Evolutionary conservation across 2,329 filamentous ascomycete species (phyloP).

Genomic region (Alternaria infectoria): DNA sequence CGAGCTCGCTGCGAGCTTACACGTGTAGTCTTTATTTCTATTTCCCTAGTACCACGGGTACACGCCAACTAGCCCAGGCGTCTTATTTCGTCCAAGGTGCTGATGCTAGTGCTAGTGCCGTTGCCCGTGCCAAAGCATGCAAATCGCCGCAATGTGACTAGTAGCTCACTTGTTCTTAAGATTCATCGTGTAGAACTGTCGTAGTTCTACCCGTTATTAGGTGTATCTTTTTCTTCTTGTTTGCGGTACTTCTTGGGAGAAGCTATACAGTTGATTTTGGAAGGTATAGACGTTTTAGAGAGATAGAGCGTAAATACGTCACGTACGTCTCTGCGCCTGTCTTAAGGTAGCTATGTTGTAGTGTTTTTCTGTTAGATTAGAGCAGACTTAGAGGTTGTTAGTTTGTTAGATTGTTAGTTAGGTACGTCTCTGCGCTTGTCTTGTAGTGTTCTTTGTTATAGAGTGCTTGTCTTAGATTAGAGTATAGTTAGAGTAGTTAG

Average conservation of each 20-base stretch:
- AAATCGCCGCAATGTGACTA: background rate
- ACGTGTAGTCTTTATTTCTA: too few species aligned
- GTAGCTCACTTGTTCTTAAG: background rate
- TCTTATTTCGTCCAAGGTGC: background rate
- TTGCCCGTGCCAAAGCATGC: background rate
- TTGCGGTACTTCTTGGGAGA: background rate
- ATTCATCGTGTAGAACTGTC: fast-evolving
- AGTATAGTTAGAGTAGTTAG: background rate
- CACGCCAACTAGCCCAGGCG: too few species aligned
- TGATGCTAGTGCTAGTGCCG: background rate
- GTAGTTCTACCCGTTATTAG: background rate
- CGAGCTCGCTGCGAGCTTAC: background rate
- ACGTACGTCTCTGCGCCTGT: background rate
- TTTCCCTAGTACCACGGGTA: too few species aligned
- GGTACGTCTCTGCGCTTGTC: too few species aligned
- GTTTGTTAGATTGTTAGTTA: too few species aligned
- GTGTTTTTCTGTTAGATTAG: background rate
- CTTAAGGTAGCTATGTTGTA: background rate
- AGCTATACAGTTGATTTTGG: background rate
- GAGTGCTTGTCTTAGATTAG: background rate
- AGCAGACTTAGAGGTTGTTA: too few species aligned
- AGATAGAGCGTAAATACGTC: background rate
- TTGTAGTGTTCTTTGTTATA: too few species aligned
- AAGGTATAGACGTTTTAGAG: background rate
- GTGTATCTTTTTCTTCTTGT: background rate